Evolutionary conservation across 148 eudicot species (phyloP).

Genomic region (Bassia scoparia): DNA sequence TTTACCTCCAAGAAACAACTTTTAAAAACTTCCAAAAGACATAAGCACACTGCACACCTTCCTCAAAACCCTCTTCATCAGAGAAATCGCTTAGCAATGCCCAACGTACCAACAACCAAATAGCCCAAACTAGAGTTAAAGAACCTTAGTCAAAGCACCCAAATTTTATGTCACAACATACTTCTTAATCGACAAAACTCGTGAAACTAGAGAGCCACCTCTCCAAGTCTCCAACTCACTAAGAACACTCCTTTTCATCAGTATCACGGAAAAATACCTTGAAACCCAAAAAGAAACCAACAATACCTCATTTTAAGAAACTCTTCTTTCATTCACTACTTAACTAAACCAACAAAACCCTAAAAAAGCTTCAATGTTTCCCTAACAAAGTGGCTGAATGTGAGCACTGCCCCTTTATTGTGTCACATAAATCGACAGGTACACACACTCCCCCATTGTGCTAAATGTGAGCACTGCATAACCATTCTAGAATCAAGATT

Average conservation of each 20-base stretch:
- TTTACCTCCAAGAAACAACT: background rate
- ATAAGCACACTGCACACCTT: background rate
- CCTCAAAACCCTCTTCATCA: background rate
- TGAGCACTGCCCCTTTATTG: no score
- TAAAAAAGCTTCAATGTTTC: background rate
- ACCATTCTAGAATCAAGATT: background rate
- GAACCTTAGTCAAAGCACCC: background rate
- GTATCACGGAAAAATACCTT: background rate
- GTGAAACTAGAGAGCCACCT: background rate
- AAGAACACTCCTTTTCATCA: no score
- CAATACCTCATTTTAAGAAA: no score
- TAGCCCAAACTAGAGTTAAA: background rate
- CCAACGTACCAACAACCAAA: background rate
- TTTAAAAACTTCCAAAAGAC: background rate
- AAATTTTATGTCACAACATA: background rate
- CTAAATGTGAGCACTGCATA: no score
- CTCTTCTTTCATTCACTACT: no score
- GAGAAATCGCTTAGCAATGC: background rate
- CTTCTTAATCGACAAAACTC: background rate
- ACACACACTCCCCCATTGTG: no score
- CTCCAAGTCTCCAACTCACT: no score
- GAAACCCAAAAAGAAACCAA: background rate
- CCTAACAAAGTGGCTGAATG: no score
- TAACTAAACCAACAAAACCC: background rate
- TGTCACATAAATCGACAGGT: no score